phyloP scores from a whole-genome alignment of 495 filamentous ascomycete genomes.

The Xylaria nigripes region DNA sequence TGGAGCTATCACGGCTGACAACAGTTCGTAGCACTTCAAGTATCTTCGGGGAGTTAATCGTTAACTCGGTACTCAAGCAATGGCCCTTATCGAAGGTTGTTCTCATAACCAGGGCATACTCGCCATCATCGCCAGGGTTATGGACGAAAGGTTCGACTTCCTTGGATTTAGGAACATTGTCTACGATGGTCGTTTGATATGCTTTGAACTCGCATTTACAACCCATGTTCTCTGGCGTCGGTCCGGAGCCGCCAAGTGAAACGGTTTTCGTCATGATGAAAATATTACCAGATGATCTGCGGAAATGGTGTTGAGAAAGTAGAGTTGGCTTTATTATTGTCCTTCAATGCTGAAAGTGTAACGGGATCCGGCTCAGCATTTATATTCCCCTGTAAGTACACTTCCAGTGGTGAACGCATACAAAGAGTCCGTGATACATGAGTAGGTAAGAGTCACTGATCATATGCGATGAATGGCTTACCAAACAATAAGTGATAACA shows the following conservation, averaged over 20 bases:
- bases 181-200: constrained; percentile 19
- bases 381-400: too few relatives aligned
- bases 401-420: too few relatives aligned
- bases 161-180: constrained; percentile 9
- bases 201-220: constrained; percentile 23
- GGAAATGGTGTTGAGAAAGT: background rate
- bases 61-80: constrained; percentile 26
- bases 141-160: constrained; percentile 16
- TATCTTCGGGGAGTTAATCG: constrained; percentile 39
- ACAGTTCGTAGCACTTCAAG: constrained; percentile 27
- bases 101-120: constrained; percentile 32
- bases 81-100: constrained; percentile 18
- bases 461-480: too few relatives aligned
- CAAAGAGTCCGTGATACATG: too few relatives aligned
- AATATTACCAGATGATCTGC: background rate
- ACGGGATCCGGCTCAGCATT: background rate
- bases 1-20: constrained; percentile 32
- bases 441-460: too few relatives aligned
- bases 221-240: constrained; percentile 1
- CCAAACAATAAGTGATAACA: too few relatives aligned
- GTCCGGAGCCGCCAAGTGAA: background rate
- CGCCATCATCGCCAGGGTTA: constrained; percentile 11
- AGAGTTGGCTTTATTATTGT: background rate
- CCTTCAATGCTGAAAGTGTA: background rate
- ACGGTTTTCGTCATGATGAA: background rate